Evolutionary conservation across 169 alveolate species (phyloP), one percentile per base, ranked within the genome.

Genomic region (Eimeria maxima): DNA sequence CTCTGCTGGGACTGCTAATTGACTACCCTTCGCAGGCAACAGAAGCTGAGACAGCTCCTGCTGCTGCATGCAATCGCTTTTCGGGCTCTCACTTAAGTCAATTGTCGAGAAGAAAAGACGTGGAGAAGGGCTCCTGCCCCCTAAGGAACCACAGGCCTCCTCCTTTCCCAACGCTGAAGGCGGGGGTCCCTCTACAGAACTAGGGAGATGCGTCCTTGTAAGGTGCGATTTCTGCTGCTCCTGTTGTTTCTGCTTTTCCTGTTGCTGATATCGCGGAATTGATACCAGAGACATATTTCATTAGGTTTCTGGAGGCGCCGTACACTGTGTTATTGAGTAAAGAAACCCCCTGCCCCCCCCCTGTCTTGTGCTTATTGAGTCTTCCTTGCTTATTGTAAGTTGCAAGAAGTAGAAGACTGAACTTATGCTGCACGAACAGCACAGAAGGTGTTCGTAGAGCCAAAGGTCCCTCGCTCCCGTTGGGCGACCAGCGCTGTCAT

Each of bases 41-140:
- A 69, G 45, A 42, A 22, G 80, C 80, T 29, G 80, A 7, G 1
- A 47, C 80, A 10, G 80, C 80, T 69, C 47, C 80, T 69, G 80
- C 18, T n/a, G 80, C 80, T 69, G 80, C 80, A 33, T 69, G 80
- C 80, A n/a, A 45, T 45, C 27, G 80, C 80, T 69, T 60, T 11
- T 71, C 45, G 16, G 7, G 47, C 11, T 38, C 11, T 38, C 81
- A 71, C 27, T 45, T 27, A 71, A 38, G 47, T 4, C 8, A 45
- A 45, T 45, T 33, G 81, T 71, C 1, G 81, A 71, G 45, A 71
- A 71, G 81, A 71, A 71, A 13, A 71, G 81, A 2, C 81, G 81
- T 6, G 81, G 81, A 27, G 81, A 71, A 24, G n/a, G 42, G 14
- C 16, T 18, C 45, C 80, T 69, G 60, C 60, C 20, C 45, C 20